Evolutionary conservation across 2,329 filamentous ascomycete species (phyloP).

Genomic region (Aschersonia sp.): DNA sequence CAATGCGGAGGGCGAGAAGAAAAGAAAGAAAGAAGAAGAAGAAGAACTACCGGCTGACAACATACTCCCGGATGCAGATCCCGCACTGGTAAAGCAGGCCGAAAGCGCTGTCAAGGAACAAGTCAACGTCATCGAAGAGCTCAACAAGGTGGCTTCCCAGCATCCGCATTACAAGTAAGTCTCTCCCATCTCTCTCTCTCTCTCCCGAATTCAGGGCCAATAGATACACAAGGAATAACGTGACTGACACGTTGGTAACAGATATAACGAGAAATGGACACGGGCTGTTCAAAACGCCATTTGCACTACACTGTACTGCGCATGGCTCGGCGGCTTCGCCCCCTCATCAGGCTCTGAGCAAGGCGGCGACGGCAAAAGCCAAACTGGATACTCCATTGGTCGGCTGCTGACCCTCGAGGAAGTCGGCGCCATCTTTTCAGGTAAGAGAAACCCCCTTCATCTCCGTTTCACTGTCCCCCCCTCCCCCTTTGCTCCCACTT

Average conservation of each 20-base stretch:
- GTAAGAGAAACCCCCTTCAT: constrained; percentile 27
- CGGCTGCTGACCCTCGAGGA: constrained; percentile 78
- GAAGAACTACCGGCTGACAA: not conserved
- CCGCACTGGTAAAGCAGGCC: constrained; percentile 52
- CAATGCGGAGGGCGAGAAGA: too few relatives aligned
- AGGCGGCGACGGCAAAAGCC: constrained; percentile 5
- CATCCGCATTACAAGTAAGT: constrained; percentile 89
- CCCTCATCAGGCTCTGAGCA: constrained; percentile 26
- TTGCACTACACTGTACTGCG: constrained; percentile 39
- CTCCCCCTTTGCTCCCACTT: too few relatives aligned
- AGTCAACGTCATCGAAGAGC: constrained; percentile 52
- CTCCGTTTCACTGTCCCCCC: not conserved
- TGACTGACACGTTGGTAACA: constrained; percentile 12
- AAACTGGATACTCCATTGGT: constrained; percentile 19
- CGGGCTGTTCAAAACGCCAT: constrained; percentile 70
- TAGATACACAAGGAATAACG: not conserved
- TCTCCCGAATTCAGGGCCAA: not conserved
- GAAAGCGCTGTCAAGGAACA: constrained; percentile 60
- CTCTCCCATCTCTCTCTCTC: not conserved
- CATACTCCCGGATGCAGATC: constrained; percentile 26
- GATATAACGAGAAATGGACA: constrained; percentile 75
- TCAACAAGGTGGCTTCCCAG: constrained; percentile 61
- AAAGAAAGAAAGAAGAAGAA: too few relatives aligned
- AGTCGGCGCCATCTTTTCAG: constrained; percentile 60
- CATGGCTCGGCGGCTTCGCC: constrained; percentile 67